Percentiles rank a stretch among this genome's conserved stretches.
phyloP scores from a whole-genome alignment of 2,329 filamentous ascomycete species.

The Thielaviopsis musarum region DNA sequence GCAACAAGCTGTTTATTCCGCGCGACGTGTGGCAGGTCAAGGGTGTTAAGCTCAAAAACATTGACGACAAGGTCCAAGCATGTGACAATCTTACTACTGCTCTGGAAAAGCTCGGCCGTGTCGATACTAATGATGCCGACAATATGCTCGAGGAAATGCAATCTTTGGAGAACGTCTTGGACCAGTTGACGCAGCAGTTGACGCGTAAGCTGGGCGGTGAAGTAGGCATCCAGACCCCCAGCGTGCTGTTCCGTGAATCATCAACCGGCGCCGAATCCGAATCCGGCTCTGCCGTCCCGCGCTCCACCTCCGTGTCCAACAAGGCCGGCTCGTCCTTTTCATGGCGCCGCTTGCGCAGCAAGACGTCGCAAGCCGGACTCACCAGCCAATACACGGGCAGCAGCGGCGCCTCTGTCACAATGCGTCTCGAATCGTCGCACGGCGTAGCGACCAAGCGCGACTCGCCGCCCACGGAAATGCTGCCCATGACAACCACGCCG shows the following conservation, averaged over 20 bases:
- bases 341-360: slow-evolving; percentile 78
- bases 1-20: slow-evolving; percentile 80
- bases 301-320: slow-evolving; percentile 45
- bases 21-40: slow-evolving; percentile 88
- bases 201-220: slow-evolving; percentile 82
- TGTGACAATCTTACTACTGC: slow-evolving; percentile 86
- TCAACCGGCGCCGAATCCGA: slow-evolving; percentile 31
- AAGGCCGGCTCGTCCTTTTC: slow-evolving; percentile 53
- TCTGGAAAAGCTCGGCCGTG: slow-evolving; percentile 62
- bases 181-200: slow-evolving; percentile 63
- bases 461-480: slow-evolving; percentile 45
- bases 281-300: slow-evolving; percentile 25
- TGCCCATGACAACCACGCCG: slow-evolving; percentile 58
- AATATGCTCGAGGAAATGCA: slow-evolving; percentile 92
- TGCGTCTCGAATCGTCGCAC: not conserved
- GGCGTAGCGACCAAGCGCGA: not conserved
- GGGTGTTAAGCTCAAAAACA: slow-evolving; percentile 74
- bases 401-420: slow-evolving; percentile 18
- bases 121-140: slow-evolving; percentile 82
- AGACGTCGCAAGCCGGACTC: slow-evolving; percentile 58
- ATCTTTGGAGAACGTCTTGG: slow-evolving; percentile 64
- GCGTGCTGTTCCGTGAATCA: slow-evolving; percentile 60
- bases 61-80: slow-evolving; percentile 87
- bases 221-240: slow-evolving; percentile 64
- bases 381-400: slow-evolving; percentile 27